Percentiles rank a stretch among this genome's conserved stretches.
Conservation (phyloP, 2,329 filamentous ascomycete species). For the Amesomyces nigricolor region DNA sequence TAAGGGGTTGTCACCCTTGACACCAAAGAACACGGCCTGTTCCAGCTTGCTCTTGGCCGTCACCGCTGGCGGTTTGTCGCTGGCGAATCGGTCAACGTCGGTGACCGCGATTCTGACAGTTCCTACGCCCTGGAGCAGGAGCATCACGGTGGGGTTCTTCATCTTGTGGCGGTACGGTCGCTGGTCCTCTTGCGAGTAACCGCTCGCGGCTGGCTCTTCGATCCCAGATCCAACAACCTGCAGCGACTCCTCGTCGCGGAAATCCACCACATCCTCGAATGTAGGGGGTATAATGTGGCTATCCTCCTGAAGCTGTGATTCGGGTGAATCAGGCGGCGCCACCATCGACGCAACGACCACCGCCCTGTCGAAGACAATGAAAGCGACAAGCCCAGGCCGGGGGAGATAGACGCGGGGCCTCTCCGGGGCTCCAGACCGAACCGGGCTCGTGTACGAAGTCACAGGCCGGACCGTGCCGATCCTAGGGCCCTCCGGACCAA, state of each 20-base stretch:
- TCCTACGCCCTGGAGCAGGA: slow-evolving; percentile 59
- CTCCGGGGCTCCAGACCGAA: slow-evolving; percentile 37
- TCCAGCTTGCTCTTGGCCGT: slow-evolving; percentile 86
- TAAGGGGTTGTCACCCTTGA: slow-evolving; percentile 77
- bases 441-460: slow-evolving; percentile 55
- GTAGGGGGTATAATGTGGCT: slow-evolving; percentile 57
- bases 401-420: slow-evolving; percentile 71
- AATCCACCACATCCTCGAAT: slow-evolving; percentile 83
- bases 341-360: slow-evolving; percentile 71
- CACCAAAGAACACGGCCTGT: slow-evolving; percentile 90
- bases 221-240: slow-evolving; percentile 60
- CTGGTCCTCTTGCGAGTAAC: slow-evolving; percentile 40
- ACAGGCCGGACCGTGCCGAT: slow-evolving; percentile 65
- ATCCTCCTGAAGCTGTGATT: slow-evolving; percentile 67
- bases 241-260: slow-evolving; percentile 59
- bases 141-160: slow-evolving; percentile 57
- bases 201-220: slow-evolving; percentile 48
- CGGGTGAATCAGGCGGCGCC: slow-evolving; percentile 62
- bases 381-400: slow-evolving; percentile 71
- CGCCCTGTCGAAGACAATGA: slow-evolving; percentile 72
- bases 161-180: slow-evolving; percentile 48
- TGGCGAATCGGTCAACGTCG: slow-evolving; percentile 55
- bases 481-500: slow-evolving; percentile 48
- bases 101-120: slow-evolving; percentile 54
- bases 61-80: slow-evolving; percentile 54